These are phyloP conservation scores for Microsporum audouinii DNA, from an alignment of 2,329 filamentous ascomycete species.

Conservation along the genomic window DNA sequence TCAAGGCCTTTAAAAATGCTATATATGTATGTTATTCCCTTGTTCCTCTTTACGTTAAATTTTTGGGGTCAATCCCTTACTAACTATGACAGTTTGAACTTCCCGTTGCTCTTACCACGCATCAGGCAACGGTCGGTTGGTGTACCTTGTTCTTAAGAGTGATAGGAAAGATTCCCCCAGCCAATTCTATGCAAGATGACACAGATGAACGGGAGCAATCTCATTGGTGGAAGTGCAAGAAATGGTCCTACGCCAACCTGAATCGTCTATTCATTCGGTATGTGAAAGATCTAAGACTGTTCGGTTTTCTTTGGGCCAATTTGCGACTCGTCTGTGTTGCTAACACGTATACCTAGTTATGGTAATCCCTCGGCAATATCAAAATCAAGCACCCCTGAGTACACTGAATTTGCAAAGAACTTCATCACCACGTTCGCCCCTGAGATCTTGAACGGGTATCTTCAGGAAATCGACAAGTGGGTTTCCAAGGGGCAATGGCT, in stretches of 20 bases:
- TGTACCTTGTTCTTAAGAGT: slow-evolving; percentile 89
- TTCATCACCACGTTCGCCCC: slow-evolving; percentile 88
- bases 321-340: background rate
- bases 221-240: slow-evolving; percentile 99
- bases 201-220: slow-evolving; percentile 78
- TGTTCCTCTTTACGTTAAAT: background rate
- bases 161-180: slow-evolving; percentile 72
- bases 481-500: slow-evolving; percentile 89
- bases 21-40: slow-evolving; percentile 62
- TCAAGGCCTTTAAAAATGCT: slow-evolving; percentile 97
- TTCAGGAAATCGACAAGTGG: slow-evolving; percentile 94
- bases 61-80: background rate
- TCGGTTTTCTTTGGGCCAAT: background rate
- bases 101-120: slow-evolving; percentile 62
- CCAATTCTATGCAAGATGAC: slow-evolving; percentile 66
- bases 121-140: slow-evolving; percentile 82
- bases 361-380: slow-evolving; percentile 71
- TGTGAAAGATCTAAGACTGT: slow-evolving; percentile 18
- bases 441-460: slow-evolving; percentile 89
- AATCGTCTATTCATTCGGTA: slow-evolving; percentile 91
- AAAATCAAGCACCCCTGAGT: slow-evolving; percentile 63
- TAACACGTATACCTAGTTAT: slow-evolving; percentile 48
- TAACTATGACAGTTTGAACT: slow-evolving; percentile 61
- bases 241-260: slow-evolving; percentile 96
- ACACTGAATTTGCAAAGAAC: slow-evolving; percentile 71